Evolutionary conservation across 805 yeast genomes (phyloP), one percentile per base, ranked within the genome.

Genomic region (Hanseniaspora mollemarum): DNA sequence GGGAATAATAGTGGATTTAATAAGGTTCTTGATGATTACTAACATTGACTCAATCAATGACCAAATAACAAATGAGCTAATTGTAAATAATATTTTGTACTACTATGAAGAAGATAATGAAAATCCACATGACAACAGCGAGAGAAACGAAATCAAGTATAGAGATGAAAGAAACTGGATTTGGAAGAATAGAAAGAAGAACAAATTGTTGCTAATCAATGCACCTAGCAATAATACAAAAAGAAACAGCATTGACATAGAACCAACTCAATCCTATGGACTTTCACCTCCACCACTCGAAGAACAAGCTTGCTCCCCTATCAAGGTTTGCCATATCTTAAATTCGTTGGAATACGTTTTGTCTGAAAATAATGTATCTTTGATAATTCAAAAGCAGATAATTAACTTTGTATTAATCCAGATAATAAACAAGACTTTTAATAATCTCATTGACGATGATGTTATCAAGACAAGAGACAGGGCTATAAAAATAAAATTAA

Each of bases 401-500:
- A 71, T 87, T 35, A 75, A 92, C 0, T 80, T 80, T 54, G 81
- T 88, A 4, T 40, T 48, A 5, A 2, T 72, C 87, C 46, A 82
- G 81, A 62, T 87, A 88, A 82, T 68, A 87, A 22, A 79, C 87
- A 9, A 69, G 80, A 9, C 73, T 76, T 2, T 58, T 87, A 19
- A 88, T 90, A 68, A 88, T 90, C 63, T 71, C 80, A 45, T 71
- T 87, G 21, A 62, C 88, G 48, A 70, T 77, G 19, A 79, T 76
- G 55, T 77, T 83, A 28, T 60, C 52, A 46, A 63, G 56, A 54
- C 95, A 0, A 74, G 99, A 53, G 74, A 86, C 0, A 77, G 81
- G 55, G 97, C 96, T 0, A 78, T 92, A 65, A 97, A 92, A 62
- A 81, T 92, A 42, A 71, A 96, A 51, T 73, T 92, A 50, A 92